phyloP scores from a whole-genome alignment of 139 green algal species.

The Picochlorum sp. region DNA sequence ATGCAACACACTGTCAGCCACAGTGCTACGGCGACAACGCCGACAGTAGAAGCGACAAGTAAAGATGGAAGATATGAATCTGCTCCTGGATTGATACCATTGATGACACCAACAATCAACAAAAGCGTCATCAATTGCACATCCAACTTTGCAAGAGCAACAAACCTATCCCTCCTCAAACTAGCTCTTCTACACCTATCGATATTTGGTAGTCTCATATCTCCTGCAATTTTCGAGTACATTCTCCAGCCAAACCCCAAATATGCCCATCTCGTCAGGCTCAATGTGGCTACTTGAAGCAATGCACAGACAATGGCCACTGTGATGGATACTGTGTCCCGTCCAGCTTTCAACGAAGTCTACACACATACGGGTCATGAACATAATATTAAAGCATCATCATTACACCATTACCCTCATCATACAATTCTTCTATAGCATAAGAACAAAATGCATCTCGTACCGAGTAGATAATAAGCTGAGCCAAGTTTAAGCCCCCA shows the following conservation, averaged over 20 bases:
- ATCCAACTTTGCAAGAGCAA: constrained; percentile 23
- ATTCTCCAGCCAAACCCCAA: constrained; percentile 30
- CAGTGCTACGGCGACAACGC: not conserved
- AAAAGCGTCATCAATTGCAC: constrained; percentile 17
- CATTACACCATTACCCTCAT: too few relatives aligned
- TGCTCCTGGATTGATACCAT: constrained; percentile 15
- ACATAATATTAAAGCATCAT: too few relatives aligned
- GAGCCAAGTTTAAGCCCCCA: constrained; percentile 5
- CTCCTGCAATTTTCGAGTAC: constrained; percentile 16
- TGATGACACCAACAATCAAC: constrained; percentile 10
- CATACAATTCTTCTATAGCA: not conserved
- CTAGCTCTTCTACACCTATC: not conserved
- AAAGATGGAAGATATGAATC: not conserved
- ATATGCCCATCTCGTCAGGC: constrained; percentile 12
- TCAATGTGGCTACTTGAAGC: constrained; percentile 7
- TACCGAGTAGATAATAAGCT: constrained; percentile 11
- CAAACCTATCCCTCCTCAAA: constrained; percentile 17
- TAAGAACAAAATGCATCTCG: not conserved
- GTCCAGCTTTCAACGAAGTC: constrained; percentile 2
- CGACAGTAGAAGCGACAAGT: not conserved
- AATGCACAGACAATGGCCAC: constrained; percentile 10
- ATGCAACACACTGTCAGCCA: constrained; percentile 7
- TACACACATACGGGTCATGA: not conserved
- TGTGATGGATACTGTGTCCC: not conserved
- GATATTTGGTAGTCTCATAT: constrained; percentile 1